Conservation (phyloP, 1,139 yeast species). For the Debaryomyces fabryi region DNA sequence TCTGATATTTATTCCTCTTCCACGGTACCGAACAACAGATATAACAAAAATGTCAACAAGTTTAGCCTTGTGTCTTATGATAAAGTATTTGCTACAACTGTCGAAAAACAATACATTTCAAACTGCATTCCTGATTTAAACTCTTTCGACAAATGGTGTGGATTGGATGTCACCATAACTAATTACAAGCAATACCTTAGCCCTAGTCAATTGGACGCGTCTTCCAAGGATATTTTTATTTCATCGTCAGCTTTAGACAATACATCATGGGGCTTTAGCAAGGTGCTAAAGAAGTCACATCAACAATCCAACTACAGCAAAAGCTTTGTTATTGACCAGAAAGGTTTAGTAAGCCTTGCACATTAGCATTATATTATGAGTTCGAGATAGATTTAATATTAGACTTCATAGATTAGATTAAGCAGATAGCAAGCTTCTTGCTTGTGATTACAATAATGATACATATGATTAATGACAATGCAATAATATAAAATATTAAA, state of each 20-base stretch:
- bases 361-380: not conserved
- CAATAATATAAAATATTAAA: too few species aligned
- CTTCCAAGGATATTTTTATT: slow-evolving; percentile 7
- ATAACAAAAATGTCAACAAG: slow-evolving; percentile 18
- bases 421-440: not conserved
- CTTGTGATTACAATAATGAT: not conserved
- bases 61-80: slow-evolving; percentile 28
- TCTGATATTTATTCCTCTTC: not conserved
- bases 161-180: slow-evolving; percentile 34
- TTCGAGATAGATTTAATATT: not conserved
- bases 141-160: slow-evolving; percentile 45
- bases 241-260: not conserved
- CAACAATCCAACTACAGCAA: slow-evolving; percentile 20
- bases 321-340: slow-evolving; percentile 33
- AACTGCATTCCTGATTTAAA: slow-evolving; percentile 45
- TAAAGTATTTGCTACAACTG: slow-evolving; percentile 23
- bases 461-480: too few species aligned
- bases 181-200: slow-evolving; percentile 18
- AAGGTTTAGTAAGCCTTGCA: slow-evolving; percentile 34
- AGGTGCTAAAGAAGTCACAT: not conserved
- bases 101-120: slow-evolving; percentile 42
- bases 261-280: not conserved
- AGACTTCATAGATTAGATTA: not conserved
- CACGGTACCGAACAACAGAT: not conserved
- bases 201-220: slow-evolving; percentile 3